A percentile compares a stretch with the other conserved stretches of the same genome.
phyloP scores from a whole-genome alignment of 2,329 filamentous ascomycete genomes.

The Zarea fungicola region DNA sequence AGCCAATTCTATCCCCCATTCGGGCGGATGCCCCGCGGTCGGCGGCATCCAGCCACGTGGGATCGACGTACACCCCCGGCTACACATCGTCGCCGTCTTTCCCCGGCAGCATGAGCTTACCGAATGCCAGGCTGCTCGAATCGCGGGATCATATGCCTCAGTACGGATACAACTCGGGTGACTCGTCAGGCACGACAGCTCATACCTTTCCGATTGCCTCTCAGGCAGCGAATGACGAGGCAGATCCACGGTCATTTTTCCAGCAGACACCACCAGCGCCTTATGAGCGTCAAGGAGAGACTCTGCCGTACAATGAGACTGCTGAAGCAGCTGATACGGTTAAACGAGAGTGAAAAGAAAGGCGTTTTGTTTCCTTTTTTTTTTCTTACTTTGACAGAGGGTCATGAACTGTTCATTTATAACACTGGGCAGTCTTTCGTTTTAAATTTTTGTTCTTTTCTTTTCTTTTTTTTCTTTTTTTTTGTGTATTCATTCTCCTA shows the following conservation, averaged over 20 bases:
- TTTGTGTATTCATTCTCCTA: too few relatives aligned
- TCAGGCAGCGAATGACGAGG: not conserved
- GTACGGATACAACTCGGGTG: conserved; percentile 1
- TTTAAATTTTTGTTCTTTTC: not conserved
- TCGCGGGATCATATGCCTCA: conserved; percentile 3
- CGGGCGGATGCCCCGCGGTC: not conserved
- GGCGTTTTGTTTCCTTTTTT: too few relatives aligned
- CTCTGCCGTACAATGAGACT: not conserved
- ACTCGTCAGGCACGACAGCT: not conserved
- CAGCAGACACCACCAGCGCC: not conserved
- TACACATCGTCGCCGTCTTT: not conserved
- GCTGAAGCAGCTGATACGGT: not conserved
- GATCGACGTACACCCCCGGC: not conserved
- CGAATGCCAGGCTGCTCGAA: not conserved
- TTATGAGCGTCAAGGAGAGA: not conserved
- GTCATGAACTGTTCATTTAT: too few relatives aligned
- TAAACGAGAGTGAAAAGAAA: conserved; percentile 10
- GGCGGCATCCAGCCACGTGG: not conserved
- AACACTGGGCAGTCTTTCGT: too few relatives aligned
- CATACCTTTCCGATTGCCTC: not conserved
- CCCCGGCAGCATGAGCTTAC: not conserved
- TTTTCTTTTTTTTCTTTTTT: conserved; percentile 4
- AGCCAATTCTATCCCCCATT: conserved; percentile 4
- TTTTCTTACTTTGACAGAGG: too few relatives aligned
- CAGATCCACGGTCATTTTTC: not conserved